Conservation (phyloP, 75 land plant genomes). For the Chamaecyparis obtusa region DNA sequence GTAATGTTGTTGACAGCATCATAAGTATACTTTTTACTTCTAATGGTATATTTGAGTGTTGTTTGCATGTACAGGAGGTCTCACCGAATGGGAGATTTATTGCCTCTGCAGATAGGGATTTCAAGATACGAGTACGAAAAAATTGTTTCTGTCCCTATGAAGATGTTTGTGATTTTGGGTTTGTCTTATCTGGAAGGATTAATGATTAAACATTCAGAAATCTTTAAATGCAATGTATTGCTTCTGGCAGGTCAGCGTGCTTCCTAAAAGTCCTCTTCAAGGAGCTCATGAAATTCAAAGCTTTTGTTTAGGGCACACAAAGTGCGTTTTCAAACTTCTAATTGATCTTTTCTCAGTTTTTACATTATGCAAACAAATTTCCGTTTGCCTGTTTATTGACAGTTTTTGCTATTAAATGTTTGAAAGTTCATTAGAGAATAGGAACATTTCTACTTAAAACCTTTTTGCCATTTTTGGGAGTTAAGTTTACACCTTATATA, state of each 20-base stretch:
- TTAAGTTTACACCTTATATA: background rate
- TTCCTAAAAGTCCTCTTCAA: slow-evolving; percentile 45
- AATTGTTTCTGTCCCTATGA: background rate
- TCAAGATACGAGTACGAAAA: slow-evolving; percentile 78
- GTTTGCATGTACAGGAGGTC: slow-evolving; percentile 48
- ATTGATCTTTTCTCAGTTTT: slow-evolving; percentile 2
- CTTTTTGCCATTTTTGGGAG: background rate
- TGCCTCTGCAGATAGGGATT: slow-evolving; percentile 85
- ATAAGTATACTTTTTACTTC: background rate
- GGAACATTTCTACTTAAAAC: background rate
- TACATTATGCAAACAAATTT: background rate
- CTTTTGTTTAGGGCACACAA: slow-evolving; percentile 70
- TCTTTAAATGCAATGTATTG: background rate
- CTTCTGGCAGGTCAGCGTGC: slow-evolving; percentile 42
- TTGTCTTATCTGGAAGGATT: background rate
- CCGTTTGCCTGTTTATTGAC: background rate
- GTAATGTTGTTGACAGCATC: background rate
- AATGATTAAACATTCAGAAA: background rate
- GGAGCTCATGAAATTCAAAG: slow-evolving; percentile 83
- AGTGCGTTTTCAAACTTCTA: slow-evolving; percentile 39
- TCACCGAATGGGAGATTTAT: slow-evolving; percentile 75
- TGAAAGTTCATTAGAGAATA: too few species aligned
- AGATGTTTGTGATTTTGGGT: background rate
- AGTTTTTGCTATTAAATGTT: background rate
- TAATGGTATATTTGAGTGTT: background rate